Evolutionary conservation across 1,284 basidiomycete species (phyloP), one percentile per base, ranked within the genome.

Genomic region (Blastosporella zonata): DNA sequence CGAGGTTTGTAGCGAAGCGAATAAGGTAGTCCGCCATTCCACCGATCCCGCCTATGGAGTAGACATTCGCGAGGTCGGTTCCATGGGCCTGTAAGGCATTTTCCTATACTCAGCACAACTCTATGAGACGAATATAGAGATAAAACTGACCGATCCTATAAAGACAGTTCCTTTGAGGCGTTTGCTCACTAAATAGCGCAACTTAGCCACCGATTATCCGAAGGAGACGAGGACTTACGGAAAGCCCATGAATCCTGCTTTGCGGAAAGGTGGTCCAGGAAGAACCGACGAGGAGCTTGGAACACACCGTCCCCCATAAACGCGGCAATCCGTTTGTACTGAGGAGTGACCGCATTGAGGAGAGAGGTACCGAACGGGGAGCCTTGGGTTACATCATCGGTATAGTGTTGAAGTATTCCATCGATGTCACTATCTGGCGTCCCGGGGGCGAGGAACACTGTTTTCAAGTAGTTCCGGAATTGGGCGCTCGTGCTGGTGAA

Each of bases 261-360:
- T 0, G 57, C 65, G 0, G 74, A 63, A 1, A 59, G 62, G 25
- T 67, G 59, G 28, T 75, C 56, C 8, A 82, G 58, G 54, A 82
- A 68, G 62, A 75, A 74, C 6, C 78, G 63, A 12, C 79, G 67
- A 1, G 78, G 74, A 0, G 69, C 77, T 49, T 82, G 78, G 64
- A 84, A 82, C 0, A 74, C 65, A 1, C 67, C 59, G 53, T 83
- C 81, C 0, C 79, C 80, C 35, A 68, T 66, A 49, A 82, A 60
- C 0, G 78, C 67, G 6, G 80, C 71, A 1, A 81, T 54, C 9
- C 79, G 67, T 60, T 82, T 80, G 64, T 67, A 81, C 52, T 81
- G 68, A 0, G 74, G 73, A 0, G 73, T 70, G 6, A 81, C 47
- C 0, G 66, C 67, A 49, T 79, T 75, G 10, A 68, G 41, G 28